Base-by-base conservation (phyloP, 257 asterid genomes). In the Fraxinus excelsior region DNA sequence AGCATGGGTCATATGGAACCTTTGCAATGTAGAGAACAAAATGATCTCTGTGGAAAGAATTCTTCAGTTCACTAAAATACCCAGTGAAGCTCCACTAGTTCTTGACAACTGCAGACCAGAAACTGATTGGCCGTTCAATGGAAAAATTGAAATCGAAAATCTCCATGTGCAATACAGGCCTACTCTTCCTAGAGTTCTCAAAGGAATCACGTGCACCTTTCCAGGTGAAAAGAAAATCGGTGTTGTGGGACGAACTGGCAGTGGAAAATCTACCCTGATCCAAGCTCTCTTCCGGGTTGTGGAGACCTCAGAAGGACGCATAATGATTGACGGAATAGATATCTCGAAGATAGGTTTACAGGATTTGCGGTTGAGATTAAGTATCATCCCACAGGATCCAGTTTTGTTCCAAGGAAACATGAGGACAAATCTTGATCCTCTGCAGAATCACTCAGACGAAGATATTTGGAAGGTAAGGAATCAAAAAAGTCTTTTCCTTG, bases 1-100 rank as follows among this genome's bases (percentile, higher is more conserved):
- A 81, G 93, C 97, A 74, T 93, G 98, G 97, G 92, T 93, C 37
- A 89, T 93, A 85, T 90, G 96, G 97, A 91, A 93, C 87, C 86
- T 93, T 14, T 93, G 98, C 86, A 91, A 91, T 44, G 98, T 93
- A 0, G 95, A 91, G 51, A 93, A 93, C 86, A 93, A 93, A 77
- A 91, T 91, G 96, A 93, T 93, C 28, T 88, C 93, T 0, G 95
- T 93, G 12, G 96, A 91, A 74, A 87, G 96, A 79, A 89, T 93
- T 75, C 90, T 93, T 74, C 94, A 90, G 79, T 93, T 90, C 82
- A 87, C 85, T 3, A 77, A 84, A 28, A 75, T 91, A 71, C 85
- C 84, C 8, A 86, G 94, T 71, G 97, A 91, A 82, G 97, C 96
- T 67, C 97, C 98, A 74, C 60, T 88, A 23, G 34, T 87, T 12